Conservation (phyloP, 768 basidiomycete genomes). For the Daedalea quercina region DNA sequence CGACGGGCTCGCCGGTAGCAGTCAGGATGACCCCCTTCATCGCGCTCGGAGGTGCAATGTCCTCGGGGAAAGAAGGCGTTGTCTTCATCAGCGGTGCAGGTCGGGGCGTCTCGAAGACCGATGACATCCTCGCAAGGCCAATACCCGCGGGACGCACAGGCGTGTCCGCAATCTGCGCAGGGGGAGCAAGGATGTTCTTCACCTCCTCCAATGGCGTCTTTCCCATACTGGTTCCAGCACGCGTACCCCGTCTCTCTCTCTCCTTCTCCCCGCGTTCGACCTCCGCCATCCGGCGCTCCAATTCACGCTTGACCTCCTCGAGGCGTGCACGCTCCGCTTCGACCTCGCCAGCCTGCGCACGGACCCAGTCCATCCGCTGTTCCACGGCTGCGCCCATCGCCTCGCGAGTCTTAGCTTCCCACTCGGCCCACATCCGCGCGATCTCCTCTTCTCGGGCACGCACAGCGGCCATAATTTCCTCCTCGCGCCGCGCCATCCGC, state of each 20-base stretch:
- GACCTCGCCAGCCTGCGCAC: constrained; percentile 47
- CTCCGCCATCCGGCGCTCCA: constrained; percentile 44
- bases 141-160: constrained; percentile 18
- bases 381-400: constrained; percentile 30
- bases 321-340: constrained; percentile 44
- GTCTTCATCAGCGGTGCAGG: constrained; percentile 27
- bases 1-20: constrained; percentile 64
- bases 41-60: constrained; percentile 25
- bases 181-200: constrained; percentile 57
- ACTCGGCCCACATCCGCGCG: constrained; percentile 54
- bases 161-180: constrained; percentile 28
- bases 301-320: constrained; percentile 36
- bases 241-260: constrained; percentile 20
- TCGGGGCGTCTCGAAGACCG: constrained; percentile 48
- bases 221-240: constrained; percentile 36
- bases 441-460: constrained; percentile 57
- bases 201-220: constrained; percentile 69
- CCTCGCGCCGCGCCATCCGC: constrained; percentile 60
- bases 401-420: constrained; percentile 32
- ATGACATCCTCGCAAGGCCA: constrained; percentile 13
- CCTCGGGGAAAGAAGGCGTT: constrained; percentile 5
- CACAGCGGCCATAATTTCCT: constrained; percentile 67
- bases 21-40: constrained; percentile 69
- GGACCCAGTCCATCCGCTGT: constrained; percentile 40
- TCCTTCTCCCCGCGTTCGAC: constrained; percentile 30